Evolutionary conservation across 495 filamentous ascomycete species (phyloP).

Genomic region (Tricharina praecox): DNA sequence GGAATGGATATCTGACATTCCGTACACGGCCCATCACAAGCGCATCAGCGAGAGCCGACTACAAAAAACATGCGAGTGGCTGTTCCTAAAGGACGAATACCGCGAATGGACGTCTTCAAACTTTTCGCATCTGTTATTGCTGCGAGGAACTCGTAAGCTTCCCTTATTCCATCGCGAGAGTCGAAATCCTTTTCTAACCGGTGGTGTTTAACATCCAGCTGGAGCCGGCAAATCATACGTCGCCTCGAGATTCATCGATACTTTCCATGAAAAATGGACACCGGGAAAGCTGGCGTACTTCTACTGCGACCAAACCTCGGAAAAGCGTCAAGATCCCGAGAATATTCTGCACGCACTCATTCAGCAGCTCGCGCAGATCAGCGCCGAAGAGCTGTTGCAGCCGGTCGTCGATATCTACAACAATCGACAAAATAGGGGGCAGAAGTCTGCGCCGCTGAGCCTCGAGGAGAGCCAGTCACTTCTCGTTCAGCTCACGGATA

Average conservation of each 20-base stretch:
- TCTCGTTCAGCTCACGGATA: conserved; percentile 4
- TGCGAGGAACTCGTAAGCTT: conserved; percentile 5
- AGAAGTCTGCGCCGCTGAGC: not conserved
- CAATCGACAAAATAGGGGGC: not conserved
- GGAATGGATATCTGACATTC: conserved; percentile 11
- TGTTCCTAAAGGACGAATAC: conserved; percentile 7
- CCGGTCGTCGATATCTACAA: conserved; percentile 2
- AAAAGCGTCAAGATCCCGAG: conserved; percentile 2
- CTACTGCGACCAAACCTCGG: conserved; percentile 10
- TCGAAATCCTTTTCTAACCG: not conserved
- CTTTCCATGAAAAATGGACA: not conserved
- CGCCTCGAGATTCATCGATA: conserved; percentile 5
- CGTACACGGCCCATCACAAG: not conserved
- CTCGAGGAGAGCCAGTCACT: conserved; percentile 1
- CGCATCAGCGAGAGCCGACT: not conserved
- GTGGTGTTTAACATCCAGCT: not conserved
- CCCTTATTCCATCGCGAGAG: not conserved
- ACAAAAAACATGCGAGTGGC: conserved; percentile 12
- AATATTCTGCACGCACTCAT: conserved; percentile 6
- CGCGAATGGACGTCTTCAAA: conserved; percentile 8
- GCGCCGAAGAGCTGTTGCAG: not conserved
- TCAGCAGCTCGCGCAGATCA: conserved; percentile 7
- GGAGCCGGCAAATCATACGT: conserved; percentile 6
- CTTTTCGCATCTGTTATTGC: conserved; percentile 1
- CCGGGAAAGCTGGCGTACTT: conserved; percentile 7